These are phyloP conservation scores for Neurospora intermedia DNA, from an alignment of 495 filamentous ascomycete genomes.

Conservation along the genomic window DNA sequence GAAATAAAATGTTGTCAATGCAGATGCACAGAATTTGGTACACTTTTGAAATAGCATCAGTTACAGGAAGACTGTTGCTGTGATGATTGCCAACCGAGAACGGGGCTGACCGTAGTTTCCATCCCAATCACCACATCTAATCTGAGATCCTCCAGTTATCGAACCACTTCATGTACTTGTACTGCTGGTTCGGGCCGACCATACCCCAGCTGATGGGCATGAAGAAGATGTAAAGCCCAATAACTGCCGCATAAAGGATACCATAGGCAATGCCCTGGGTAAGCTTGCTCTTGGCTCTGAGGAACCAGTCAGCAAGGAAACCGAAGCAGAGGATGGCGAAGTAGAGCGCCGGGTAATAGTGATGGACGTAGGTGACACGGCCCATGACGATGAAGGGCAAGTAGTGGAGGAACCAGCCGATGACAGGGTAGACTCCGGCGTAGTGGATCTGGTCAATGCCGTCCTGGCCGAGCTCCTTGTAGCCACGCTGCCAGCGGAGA, in stretches of 20 bases:
- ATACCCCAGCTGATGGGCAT: slow-evolving; percentile 96
- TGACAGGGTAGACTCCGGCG: slow-evolving; percentile 76
- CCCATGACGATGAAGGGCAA: slow-evolving; percentile 95
- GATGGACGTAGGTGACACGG: slow-evolving; percentile 96
- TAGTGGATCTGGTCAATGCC: slow-evolving; percentile 94
- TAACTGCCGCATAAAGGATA: slow-evolving; percentile 57
- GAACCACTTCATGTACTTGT: slow-evolving; percentile 90
- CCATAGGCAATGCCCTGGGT: slow-evolving; percentile 55
- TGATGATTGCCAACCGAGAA: neutral
- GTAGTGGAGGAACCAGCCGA: slow-evolving; percentile 95
- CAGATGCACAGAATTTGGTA: neutral
- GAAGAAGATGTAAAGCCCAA: slow-evolving; percentile 80
- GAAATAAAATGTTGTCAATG: neutral
- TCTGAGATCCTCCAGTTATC: slow-evolving; percentile 55
- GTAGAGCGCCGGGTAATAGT: slow-evolving; percentile 98
- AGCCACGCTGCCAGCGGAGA: slow-evolving; percentile 93
- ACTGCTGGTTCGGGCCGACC: slow-evolving; percentile 72
- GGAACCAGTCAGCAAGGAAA: slow-evolving; percentile 79
- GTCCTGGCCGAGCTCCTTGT: slow-evolving; percentile 62
- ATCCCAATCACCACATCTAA: slow-evolving; percentile 14
- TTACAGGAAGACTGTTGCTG: neutral
- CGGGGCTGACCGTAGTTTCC: neutral
- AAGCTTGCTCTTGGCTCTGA: slow-evolving; percentile 48
- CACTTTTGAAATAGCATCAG: neutral
- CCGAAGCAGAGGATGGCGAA: slow-evolving; percentile 87